A percentile compares a stretch with the other conserved stretches of the same genome.
These are phyloP conservation scores for Penicillium fuscoglaucum DNA, from an alignment of 2,329 filamentous ascomycete species.

Conservation along the genomic window DNA sequence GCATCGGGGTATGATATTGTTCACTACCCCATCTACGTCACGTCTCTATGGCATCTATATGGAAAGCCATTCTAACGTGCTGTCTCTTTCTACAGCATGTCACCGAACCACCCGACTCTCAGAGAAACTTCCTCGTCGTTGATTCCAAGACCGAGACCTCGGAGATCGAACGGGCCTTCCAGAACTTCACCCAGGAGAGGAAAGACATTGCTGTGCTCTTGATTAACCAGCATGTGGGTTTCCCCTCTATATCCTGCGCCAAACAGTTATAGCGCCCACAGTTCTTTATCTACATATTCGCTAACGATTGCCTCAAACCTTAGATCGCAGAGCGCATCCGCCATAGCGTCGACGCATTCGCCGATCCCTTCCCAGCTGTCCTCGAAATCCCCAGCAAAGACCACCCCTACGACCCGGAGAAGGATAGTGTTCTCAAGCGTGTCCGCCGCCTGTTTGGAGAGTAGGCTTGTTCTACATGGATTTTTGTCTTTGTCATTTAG, in stretches of 20 bases:
- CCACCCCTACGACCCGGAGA: slow-evolving; percentile 97
- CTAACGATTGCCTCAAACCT: neutral
- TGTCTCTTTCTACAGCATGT: slow-evolving; percentile 67
- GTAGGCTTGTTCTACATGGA: slow-evolving; percentile 25
- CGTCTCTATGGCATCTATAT: neutral
- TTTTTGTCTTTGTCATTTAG: slow-evolving; percentile 8
- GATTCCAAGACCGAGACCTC: slow-evolving; percentile 88
- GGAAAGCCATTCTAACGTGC: slow-evolving; percentile 5
- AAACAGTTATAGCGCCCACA: neutral
- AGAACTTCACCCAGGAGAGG: slow-evolving; percentile 80
- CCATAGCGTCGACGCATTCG: slow-evolving; percentile 85
- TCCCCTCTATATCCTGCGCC: neutral
- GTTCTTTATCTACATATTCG: neutral
- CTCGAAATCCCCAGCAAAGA: slow-evolving; percentile 98
- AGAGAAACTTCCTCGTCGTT: slow-evolving; percentile 98
- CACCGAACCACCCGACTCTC: slow-evolving; percentile 78
- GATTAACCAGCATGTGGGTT: slow-evolving; percentile 91
- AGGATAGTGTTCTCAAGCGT: slow-evolving; percentile 92
- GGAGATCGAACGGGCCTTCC: slow-evolving; percentile 86
- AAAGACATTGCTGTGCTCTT: slow-evolving; percentile 97
- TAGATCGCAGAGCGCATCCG: slow-evolving; percentile 94
- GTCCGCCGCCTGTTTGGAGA: slow-evolving; percentile 72
- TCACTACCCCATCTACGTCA: neutral
- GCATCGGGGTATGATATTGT: slow-evolving; percentile 73
- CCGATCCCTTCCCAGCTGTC: slow-evolving; percentile 91